Conservation (phyloP, 108 stramenopile species). For the Fragilariopsis cylindrus region DNA sequence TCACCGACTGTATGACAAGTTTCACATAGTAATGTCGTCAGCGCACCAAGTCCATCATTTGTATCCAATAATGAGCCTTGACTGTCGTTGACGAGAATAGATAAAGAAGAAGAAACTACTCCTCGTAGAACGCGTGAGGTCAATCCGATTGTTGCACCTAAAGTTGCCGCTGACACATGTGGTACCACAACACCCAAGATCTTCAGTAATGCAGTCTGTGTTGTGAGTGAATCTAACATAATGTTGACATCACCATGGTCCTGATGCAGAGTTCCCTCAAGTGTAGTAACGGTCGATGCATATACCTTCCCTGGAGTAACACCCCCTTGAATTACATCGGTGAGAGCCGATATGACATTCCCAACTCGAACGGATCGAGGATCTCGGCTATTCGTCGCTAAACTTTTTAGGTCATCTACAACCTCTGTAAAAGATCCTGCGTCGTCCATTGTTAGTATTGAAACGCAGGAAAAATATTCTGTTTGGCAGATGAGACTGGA, state of each 20-base stretch:
- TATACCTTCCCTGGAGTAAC: slow-evolving; percentile 34
- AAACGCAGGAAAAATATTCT: too few species aligned
- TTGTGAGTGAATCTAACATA: slow-evolving; percentile 34
- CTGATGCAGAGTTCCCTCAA: slow-evolving; percentile 50
- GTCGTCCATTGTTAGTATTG: slow-evolving; percentile 1
- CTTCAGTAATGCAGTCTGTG: slow-evolving; percentile 65
- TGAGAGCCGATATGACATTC: slow-evolving; percentile 44
- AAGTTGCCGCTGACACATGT: slow-evolving; percentile 42
- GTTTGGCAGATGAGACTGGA: too few species aligned
- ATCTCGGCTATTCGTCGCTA: slow-evolving; percentile 27
- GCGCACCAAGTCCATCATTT: slow-evolving; percentile 41
- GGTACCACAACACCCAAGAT: slow-evolving; percentile 51
- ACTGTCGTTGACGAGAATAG: slow-evolving; percentile 18
- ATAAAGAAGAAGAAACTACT: slow-evolving; percentile 43
- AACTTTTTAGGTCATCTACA: neutral
- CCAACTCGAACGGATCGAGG: slow-evolving; percentile 47
- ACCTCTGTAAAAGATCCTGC: slow-evolving; percentile 8
- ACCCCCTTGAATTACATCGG: slow-evolving; percentile 38
- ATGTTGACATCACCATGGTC: slow-evolving; percentile 2
- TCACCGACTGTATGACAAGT: slow-evolving; percentile 31
- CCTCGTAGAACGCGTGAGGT: slow-evolving; percentile 54
- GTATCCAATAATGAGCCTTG: slow-evolving; percentile 24
- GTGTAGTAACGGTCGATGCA: slow-evolving; percentile 41
- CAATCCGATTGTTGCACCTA: slow-evolving; percentile 47
- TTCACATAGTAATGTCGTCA: slow-evolving; percentile 27